Base-by-base conservation (phyloP, 108 stramenopile species). In the Nitzschia palea region DNA sequence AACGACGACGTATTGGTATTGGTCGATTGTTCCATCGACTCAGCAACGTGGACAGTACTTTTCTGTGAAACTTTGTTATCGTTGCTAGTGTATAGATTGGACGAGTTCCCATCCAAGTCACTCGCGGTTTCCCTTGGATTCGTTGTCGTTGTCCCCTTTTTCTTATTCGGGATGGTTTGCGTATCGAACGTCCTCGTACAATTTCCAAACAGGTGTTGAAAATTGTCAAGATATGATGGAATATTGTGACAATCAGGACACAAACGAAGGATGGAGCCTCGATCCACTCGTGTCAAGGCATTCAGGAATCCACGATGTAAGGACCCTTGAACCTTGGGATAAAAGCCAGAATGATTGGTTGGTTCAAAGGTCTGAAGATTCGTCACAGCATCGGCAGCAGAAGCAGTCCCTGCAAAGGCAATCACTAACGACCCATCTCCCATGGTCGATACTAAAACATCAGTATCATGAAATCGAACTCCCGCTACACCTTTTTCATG, bases 361-460 rank as follows among this genome's bases (percentile, higher is more conserved):
- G 80, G 71, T 40, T 84, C 83, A 40, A 84, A 76, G 18, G 80
- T 84, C 67, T 84, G 83, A 1, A 81, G 23, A 68, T 81, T 84
- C 5, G 83, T 84, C 9, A 81, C 45, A 34, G 68, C 48, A 36
- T 84, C 83, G 1, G 74, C 78, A n/a, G 62, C 30, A 3, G 74
- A 72, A 4, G 59, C 65, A 42, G 83, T 84, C 10, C 83, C 83
- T 6, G 78, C 83, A 69, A 81, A 84, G 8, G 79, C 65, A 32
- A 84, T 55, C 2, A 79, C 37, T 1, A 84, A n/a, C 10, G 10
- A 34, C 4, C 66, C 54, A 29, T 51, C 59, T 29, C 53, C 51
- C 26, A 32, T 47, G 0, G 78, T 80, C 10, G 79, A 47, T 36
- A 84, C 50, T 3, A 84, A 34, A 0, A 84, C 48, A 28, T 84